Evolutionary conservation across 2,329 filamentous ascomycete genomes (phyloP), one percentile per base, ranked within the genome.

Genomic region (Orbilia javanica): DNA sequence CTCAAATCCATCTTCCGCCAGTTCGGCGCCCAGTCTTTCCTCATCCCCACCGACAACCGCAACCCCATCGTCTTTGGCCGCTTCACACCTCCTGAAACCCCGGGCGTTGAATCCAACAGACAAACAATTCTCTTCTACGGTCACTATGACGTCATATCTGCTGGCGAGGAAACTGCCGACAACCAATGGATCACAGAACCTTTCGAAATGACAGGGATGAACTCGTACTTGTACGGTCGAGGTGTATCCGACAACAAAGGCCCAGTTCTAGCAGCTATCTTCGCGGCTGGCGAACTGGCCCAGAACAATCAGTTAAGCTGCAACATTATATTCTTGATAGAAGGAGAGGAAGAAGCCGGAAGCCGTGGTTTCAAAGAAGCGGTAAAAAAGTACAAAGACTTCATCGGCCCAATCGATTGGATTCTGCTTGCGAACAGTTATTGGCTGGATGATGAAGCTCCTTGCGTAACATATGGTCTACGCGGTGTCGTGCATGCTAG

Each of bases 241-340:
- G 96, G 96, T n/a, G 93, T 96, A 13, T 96, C 94, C 57, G 96
- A 99, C 84, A 98, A 99, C 85, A 99, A 99, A 84, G 96, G 96
- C 0, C 96, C 96, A 0, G 93, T 97, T 77, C 89, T 99, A 82
- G 95, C 96, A 1, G 96, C 96, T 0, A 88, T 99, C 0, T 98
- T 96, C 82, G 96, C 95, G 0, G 95, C 96, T 0, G 93, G 95
- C 0, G 95, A 98, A 81, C 86, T 99, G 2, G 90, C 93, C 80
- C 91, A 95, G 79, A 90, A 92, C n/a, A 93, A 97, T 81, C 88
- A 89, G 18, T 87, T 99, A 0, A 91, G 91, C 65, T 94, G 94
- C 44, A 94, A 99, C 81, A 91, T 99, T 69, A 88, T 97, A 29
- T 99, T 99, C 82, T 85, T 99, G 2, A 96, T 99, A 57, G 96